phyloP scores from a whole-genome alignment of 257 asterid genomes.

The Solanum gandarillasii region DNA sequence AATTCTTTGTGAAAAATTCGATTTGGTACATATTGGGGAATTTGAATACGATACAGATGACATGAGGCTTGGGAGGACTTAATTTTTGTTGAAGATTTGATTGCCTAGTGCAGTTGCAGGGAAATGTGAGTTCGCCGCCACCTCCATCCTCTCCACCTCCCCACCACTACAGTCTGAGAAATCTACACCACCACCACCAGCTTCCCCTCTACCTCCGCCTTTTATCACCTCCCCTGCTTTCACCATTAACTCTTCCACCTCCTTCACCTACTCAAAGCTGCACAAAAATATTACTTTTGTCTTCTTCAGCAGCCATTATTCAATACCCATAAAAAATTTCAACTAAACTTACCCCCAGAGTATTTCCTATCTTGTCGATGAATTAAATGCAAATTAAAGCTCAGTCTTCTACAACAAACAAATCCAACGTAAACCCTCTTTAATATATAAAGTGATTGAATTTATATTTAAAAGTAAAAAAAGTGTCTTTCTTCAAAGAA shows the following conservation, averaged over 20 bases:
- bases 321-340: not conserved
- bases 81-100: conserved; percentile 5
- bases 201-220: not conserved
- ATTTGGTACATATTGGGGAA: not conserved
- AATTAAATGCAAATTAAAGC: not conserved
- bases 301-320: not conserved
- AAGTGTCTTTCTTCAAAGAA: not conserved
- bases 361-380: not conserved
- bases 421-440: not conserved
- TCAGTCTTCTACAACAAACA: not conserved
- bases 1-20: not conserved
- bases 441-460: not conserved
- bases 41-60: conserved; percentile 37
- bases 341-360: not conserved
- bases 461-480: not conserved
- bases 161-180: not conserved
- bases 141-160: not conserved
- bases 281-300: not conserved
- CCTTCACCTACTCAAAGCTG: not conserved
- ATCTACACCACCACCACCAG: not conserved
- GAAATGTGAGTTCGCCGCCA: not conserved
- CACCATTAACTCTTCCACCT: not conserved
- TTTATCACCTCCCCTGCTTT: not conserved
- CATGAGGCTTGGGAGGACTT: conserved; percentile 13
- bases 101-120: not conserved